Conservation (phyloP, 2,329 filamentous ascomycete species). For the Fusarium veterinarium region DNA sequence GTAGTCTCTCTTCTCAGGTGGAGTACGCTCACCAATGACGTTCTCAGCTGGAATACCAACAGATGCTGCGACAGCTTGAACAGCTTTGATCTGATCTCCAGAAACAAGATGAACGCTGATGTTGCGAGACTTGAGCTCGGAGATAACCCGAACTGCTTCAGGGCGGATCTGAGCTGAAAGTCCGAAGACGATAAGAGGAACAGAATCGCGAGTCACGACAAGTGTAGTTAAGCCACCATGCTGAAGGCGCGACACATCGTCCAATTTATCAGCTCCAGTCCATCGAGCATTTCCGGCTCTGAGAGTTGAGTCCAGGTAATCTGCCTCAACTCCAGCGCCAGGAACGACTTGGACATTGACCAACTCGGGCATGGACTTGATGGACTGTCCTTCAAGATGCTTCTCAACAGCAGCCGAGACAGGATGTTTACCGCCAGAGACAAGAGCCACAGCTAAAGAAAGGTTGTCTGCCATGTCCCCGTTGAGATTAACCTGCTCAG, state of each 20-base stretch:
- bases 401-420: constrained; percentile 1
- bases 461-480: not conserved
- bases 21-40: not conserved
- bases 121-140: constrained; percentile 1
- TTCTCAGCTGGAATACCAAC: not conserved
- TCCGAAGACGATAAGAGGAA: not conserved
- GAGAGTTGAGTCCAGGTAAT: not conserved
- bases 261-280: not conserved
- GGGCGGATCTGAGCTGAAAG: constrained; percentile 5
- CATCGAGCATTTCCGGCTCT: constrained; percentile 8
- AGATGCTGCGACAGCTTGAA: not conserved
- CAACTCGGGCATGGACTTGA: not conserved
- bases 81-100: not conserved
- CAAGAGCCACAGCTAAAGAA: not conserved
- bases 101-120: constrained; percentile 3
- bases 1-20: constrained; percentile 2
- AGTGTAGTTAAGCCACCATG: constrained; percentile 1
- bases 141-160: not conserved
- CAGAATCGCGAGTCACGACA: not conserved
- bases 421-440: constrained; percentile 1
- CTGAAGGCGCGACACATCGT: not conserved
- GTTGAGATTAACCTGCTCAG: not conserved
- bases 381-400: not conserved
- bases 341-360: not conserved
- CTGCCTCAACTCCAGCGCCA: constrained; percentile 1